Base-by-base conservation (phyloP, 306 rosid species). In the Fragaria vesca region DNA sequence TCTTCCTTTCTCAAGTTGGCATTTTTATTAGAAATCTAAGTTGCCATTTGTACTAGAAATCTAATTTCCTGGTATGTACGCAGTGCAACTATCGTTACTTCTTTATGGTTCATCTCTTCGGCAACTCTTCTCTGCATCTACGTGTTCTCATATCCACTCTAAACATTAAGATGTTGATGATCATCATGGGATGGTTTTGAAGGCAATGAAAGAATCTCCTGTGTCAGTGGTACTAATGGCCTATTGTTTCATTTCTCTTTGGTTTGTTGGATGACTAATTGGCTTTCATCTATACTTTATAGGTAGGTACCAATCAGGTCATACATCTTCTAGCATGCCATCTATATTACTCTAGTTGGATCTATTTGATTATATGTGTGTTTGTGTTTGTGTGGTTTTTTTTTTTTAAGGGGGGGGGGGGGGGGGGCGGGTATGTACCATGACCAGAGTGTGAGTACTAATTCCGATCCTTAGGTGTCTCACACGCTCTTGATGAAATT, bases 221-320 rank as follows among this genome's bases (percentile, higher is more conserved):
- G 90, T 89, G 32, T 91, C 98, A 42, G 93, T 91, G 80, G 81
- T 94, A 75, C 85, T 91, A 74, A 91, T 94, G 93, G 91, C 83
- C 52, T 94, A 89, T 78, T 91, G 91, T 83, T 94, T 90, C 83
- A 82, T 94, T 77, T 86, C 94, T 46, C 81, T 91, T 54, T 94
- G 97, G 97, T 94, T 94, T 83, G 96, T 91, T 82, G 98, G 96
- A 79, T 96, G 98, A 63, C 85, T 94, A 73, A 91, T 96, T 38
- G 97, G 96, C 80, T 94, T 90, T 81, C 98, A 94, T 83, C 76
- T 89, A 80, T 94, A 94, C 89, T 95, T 94, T 36, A 90, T 90
- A 72, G 92, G 93, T 80, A 82, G 3, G 34, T 30, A 30, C 93
- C 78, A 91, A 94, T 78, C 97, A 94, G 96, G 98, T 94, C 60